Percentiles rank a stretch among this genome's conserved stretches.
Conservation (phyloP, 768 basidiomycete species). For the Pisolithus microcarpus region DNA sequence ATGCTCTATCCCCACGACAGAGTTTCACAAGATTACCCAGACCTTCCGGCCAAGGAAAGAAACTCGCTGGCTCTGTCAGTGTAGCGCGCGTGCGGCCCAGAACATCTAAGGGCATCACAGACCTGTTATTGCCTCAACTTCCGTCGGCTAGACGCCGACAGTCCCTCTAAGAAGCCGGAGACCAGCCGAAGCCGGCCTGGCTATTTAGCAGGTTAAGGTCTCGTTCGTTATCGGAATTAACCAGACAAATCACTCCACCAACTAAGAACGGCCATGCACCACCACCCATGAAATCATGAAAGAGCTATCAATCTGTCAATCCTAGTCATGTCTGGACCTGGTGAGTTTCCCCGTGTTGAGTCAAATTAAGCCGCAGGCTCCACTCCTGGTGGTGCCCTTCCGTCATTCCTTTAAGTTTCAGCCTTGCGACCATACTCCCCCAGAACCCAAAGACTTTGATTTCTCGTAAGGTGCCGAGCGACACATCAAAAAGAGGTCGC, state of each 20-base stretch:
- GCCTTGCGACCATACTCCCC: neutral
- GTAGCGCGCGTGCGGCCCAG: too few species aligned
- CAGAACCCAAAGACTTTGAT: too few species aligned
- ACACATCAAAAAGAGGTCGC: too few species aligned
- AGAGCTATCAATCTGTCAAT: conserved; percentile 81
- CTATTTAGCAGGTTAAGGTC: too few species aligned
- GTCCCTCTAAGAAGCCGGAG: conserved; percentile 81
- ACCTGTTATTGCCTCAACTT: too few species aligned
- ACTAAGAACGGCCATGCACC: conserved; percentile 88
- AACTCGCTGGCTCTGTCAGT: too few species aligned
- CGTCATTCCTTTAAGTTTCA: conserved; percentile 5
- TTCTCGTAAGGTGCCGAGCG: too few species aligned
- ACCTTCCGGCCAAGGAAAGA: too few species aligned
- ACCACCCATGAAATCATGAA: conserved; percentile 82
- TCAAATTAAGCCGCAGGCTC: conserved; percentile 93
- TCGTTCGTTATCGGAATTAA: too few species aligned
- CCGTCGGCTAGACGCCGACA: conserved; percentile 73
- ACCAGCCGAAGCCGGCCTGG: conserved; percentile 52
- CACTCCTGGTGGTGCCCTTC: conserved; percentile 65
- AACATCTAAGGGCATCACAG: too few species aligned
- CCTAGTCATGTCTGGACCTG: conserved; percentile 72
- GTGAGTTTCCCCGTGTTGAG: conserved; percentile 89
- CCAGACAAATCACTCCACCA: conserved; percentile 27
- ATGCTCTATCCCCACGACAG: too few species aligned
- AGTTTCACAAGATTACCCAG: too few species aligned